phyloP scores from a whole-genome alignment of 2,329 filamentous ascomycete genomes.

The Botrytis squamosa region DNA sequence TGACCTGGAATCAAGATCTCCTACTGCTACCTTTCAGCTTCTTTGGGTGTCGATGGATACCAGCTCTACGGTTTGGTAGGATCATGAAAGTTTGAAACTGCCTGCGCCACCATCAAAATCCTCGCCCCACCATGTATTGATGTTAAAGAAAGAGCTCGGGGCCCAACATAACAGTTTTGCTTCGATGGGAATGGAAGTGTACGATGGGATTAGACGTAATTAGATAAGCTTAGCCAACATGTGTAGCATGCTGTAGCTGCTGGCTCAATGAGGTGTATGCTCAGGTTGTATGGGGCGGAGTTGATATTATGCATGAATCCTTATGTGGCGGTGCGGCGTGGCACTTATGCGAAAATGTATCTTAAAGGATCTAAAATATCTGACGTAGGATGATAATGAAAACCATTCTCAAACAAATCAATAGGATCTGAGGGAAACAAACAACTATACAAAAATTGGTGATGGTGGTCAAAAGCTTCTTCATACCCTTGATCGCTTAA shows the following conservation, averaged over 20 bases:
- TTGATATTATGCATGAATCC: constrained; percentile 15
- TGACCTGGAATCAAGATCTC: background rate
- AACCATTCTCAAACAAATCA: background rate
- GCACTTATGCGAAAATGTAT: constrained; percentile 1
- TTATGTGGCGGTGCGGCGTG: constrained; percentile 17
- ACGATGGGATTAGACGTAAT: background rate
- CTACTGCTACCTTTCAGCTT: background rate
- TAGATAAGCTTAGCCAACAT: constrained; percentile 4
- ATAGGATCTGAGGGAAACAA: background rate
- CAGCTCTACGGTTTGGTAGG: constrained; percentile 8
- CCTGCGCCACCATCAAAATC: constrained; percentile 18
- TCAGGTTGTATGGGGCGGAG: constrained; percentile 2
- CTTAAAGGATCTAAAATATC: background rate
- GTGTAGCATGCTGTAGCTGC: background rate
- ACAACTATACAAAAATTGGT: background rate
- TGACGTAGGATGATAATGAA: background rate
- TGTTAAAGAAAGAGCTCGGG: constrained; percentile 11
- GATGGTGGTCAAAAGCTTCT: background rate
- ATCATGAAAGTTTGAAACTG: constrained; percentile 8
- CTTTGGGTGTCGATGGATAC: background rate
- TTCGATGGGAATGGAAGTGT: constrained; percentile 7
- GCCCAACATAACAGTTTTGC: background rate
- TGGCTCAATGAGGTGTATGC: background rate
- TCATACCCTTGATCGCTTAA: constrained; percentile 12
- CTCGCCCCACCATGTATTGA: constrained; percentile 13